Base-by-base conservation (phyloP, 2,329 filamentous ascomycete genomes). In the Colletotrichum acutatum region DNA sequence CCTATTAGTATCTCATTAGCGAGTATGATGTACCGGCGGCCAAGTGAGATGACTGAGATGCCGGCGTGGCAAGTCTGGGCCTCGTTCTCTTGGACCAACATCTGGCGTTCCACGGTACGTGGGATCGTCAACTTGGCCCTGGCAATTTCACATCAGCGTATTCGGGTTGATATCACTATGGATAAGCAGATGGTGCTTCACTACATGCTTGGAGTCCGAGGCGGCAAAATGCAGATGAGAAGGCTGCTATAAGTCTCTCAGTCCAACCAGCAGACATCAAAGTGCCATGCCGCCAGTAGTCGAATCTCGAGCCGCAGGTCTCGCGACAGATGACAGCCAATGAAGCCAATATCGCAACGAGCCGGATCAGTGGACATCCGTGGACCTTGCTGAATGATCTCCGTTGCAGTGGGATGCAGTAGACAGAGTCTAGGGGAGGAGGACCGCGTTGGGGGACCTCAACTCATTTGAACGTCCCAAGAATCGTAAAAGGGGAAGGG, bases 331-430 rank as follows among this genome's bases (percentile, higher is more conserved):
- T 26, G 24, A 46, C 6, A 42, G n/a, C 66, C 64, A 69, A 69
- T 54, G 30, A 42, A 59, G 58, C 37, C 53, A 42, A 69, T 12
- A 34, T 49, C 69, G 37, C 59, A 56, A 49, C 28, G 42, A 63
- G 30, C 65, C 66, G 69, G 30, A 63, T 68, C 58, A 63, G 14
- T 42, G 28, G 30, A 16, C 22, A 52, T 14, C 58, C 34, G 52
- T 12, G 46, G 46, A 24, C 14, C 19, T 52, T 49, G 12, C 57
- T 46, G 49, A 34, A 58, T 67, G 57, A 30, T 52, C 37, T 37
- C 61, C 28, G 52, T 58, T 34, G 64, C 34, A 62, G 57, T n/a
- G 34, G 37, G 30, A 59, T 53, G 37, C n/a, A 53, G 30, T 37
- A 46, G 58, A 30, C 42, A 34, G 30, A 30, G 12, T 32, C 4